Percentiles rank a stretch among this genome's conserved stretches.
Conservation (phyloP, 192 early-diverging fungal genomes). For the Physocladia obscura region DNA sequence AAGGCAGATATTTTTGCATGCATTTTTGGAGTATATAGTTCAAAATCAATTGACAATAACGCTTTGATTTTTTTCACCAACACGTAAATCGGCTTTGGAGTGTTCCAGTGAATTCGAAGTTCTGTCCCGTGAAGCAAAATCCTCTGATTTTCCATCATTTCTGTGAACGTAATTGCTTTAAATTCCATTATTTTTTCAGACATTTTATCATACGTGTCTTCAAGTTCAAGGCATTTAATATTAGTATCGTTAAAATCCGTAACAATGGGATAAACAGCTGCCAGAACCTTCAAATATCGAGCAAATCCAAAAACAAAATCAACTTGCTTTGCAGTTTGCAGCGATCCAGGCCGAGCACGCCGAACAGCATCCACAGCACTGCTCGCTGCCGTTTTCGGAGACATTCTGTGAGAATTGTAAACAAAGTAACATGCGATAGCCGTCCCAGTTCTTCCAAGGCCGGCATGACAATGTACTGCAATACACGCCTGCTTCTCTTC, state of each 20-base stretch:
- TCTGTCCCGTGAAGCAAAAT: slow-evolving; percentile 31
- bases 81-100: slow-evolving; percentile 49
- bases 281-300: slow-evolving; percentile 32
- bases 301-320: slow-evolving; percentile 41
- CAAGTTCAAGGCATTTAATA: background rate
- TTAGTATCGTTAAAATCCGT: background rate
- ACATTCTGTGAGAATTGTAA: slow-evolving; percentile 32
- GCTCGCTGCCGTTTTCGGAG: slow-evolving; percentile 30
- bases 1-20: too few species aligned
- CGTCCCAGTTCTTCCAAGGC: slow-evolving; percentile 47
- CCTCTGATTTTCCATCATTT: slow-evolving; percentile 36
- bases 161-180: slow-evolving; percentile 19
- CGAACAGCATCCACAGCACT: slow-evolving; percentile 36
- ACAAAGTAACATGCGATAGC: slow-evolving; percentile 54
- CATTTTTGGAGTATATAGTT: too few species aligned
- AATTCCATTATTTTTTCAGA: background rate
- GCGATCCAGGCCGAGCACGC: slow-evolving; percentile 33
- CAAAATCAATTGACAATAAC: too few species aligned
- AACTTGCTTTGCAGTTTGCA: slow-evolving; percentile 47
- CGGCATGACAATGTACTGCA: slow-evolving; percentile 57
- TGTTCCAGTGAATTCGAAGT: slow-evolving; percentile 19
- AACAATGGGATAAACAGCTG: background rate
- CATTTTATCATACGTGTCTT: background rate
- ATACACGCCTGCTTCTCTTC: too few species aligned
- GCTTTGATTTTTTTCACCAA: too few species aligned